Evolutionary conservation across 257 asterid genomes (phyloP).

Genomic region (Primulina huaijiensis): DNA sequence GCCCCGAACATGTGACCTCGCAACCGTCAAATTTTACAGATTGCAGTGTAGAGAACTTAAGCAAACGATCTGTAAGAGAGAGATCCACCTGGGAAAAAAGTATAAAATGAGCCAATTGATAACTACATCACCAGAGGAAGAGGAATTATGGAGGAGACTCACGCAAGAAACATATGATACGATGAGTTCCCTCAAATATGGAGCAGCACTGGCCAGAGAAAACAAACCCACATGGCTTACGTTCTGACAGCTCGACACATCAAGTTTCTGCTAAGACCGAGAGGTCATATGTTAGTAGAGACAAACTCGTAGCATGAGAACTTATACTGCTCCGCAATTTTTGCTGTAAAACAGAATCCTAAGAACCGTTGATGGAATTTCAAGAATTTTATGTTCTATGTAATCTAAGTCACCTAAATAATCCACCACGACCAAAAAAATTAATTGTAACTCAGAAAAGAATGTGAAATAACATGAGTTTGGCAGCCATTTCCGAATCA

Average conservation of each 20-base stretch:
- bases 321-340: background rate
- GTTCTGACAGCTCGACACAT: slow-evolving; percentile 86
- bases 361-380: background rate
- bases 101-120: slow-evolving; percentile 14
- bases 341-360: background rate
- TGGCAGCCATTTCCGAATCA: background rate
- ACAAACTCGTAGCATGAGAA: background rate
- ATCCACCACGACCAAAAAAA: background rate
- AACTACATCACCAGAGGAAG: background rate
- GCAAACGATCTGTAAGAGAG: slow-evolving; percentile 75
- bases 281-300: slow-evolving; percentile 15
- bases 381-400: background rate
- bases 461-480: background rate
- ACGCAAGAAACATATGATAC: slow-evolving; percentile 73
- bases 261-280: slow-evolving; percentile 58
- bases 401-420: background rate
- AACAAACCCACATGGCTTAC: slow-evolving; percentile 76
- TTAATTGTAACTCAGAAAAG: background rate
- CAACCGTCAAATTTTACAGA: slow-evolving; percentile 79
- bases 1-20: slow-evolving; percentile 74
- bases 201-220: slow-evolving; percentile 61
- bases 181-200: slow-evolving; percentile 58
- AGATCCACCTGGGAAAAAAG: slow-evolving; percentile 58
- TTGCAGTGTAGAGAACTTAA: slow-evolving; percentile 61
- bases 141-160: slow-evolving; percentile 28